phyloP scores from a whole-genome alignment of 1,139 yeast species.

The Taphrina deformans region DNA sequence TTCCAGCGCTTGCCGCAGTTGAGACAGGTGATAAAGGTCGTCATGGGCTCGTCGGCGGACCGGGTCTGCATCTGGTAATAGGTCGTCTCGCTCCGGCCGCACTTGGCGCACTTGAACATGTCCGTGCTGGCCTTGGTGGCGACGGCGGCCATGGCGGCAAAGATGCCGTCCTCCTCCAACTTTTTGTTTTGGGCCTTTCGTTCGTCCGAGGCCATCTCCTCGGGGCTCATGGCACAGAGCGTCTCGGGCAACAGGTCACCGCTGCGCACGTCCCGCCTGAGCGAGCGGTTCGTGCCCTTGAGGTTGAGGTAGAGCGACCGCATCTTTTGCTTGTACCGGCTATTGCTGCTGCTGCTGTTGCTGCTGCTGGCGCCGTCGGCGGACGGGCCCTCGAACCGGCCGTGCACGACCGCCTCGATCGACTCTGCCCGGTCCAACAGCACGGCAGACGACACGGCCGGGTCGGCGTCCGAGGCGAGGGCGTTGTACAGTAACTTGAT shows the following conservation, averaged over 20 bases:
- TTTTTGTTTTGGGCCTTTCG: conserved; percentile 82
- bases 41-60: conserved; percentile 97
- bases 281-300: conserved; percentile 84
- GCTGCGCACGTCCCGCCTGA: conserved; percentile 65
- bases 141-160: conserved; percentile 98
- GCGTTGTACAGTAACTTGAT: conserved; percentile 84
- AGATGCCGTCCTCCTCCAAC: conserved; percentile 81
- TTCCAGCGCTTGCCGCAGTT: conserved; percentile 8
- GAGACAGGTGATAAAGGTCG: conserved; percentile 73
- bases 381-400: conserved; percentile 49
- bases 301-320: conserved; percentile 81
- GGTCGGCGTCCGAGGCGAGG: conserved; percentile 73
- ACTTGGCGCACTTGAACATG: conserved; percentile 94
- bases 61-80: conserved; percentile 97
- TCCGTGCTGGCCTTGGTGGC: conserved; percentile 95
- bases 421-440: conserved; percentile 66
- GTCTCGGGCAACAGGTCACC: conserved; percentile 65
- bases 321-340: conserved; percentile 80
- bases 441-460: conserved; percentile 52
- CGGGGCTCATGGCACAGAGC: conserved; percentile 79
- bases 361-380: no score
- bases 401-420: conserved; percentile 71
- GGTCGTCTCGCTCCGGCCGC: conserved; percentile 94
- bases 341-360: no score
- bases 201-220: conserved; percentile 89